phyloP scores from a whole-genome alignment of 2,329 filamentous ascomycete species.

The Exophiala phaeomuriformis region DNA sequence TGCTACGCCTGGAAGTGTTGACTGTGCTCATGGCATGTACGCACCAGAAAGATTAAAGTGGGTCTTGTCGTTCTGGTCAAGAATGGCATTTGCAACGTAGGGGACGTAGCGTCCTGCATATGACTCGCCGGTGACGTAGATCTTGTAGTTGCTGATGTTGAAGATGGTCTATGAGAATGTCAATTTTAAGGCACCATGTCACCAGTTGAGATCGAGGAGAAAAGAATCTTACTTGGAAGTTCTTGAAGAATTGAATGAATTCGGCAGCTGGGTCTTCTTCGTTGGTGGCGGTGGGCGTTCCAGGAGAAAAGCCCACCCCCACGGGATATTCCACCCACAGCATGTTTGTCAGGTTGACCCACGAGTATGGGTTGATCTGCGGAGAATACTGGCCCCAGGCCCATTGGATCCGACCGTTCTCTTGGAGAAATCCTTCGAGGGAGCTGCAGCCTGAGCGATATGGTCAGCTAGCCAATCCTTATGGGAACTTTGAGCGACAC shows the following conservation, averaged over 20 bases:
- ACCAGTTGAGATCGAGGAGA: neutral
- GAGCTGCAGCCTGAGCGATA: conserved; percentile 17
- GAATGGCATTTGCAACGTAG: conserved; percentile 33
- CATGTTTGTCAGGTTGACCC: conserved; percentile 39
- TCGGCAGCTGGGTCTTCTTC: conserved; percentile 43
- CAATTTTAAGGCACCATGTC: neutral
- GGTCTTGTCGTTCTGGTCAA: conserved; percentile 35
- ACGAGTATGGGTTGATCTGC: conserved; percentile 29
- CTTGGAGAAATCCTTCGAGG: conserved; percentile 31
- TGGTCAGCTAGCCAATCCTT: neutral
- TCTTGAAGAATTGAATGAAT: conserved; percentile 48
- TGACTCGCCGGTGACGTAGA: conserved; percentile 49
- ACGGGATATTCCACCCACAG: conserved; percentile 27
- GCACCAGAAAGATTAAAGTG: conserved; percentile 47
- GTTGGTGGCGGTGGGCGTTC: conserved; percentile 38
- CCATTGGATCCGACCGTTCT: conserved; percentile 32
- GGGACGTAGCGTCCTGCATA: conserved; percentile 51
- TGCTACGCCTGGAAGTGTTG: neutral
- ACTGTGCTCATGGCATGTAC: neutral
- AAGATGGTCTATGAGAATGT: conserved; percentile 32
- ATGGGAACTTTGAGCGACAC: neutral
- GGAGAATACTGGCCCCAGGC: conserved; percentile 25
- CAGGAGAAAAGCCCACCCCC: conserved; percentile 22
- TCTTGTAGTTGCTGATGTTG: conserved; percentile 44
- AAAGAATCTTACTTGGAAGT: conserved; percentile 35